Evolutionary conservation across 1,139 yeast species (phyloP).

Genomic region (Yamadazyma atmosphaerica): DNA sequence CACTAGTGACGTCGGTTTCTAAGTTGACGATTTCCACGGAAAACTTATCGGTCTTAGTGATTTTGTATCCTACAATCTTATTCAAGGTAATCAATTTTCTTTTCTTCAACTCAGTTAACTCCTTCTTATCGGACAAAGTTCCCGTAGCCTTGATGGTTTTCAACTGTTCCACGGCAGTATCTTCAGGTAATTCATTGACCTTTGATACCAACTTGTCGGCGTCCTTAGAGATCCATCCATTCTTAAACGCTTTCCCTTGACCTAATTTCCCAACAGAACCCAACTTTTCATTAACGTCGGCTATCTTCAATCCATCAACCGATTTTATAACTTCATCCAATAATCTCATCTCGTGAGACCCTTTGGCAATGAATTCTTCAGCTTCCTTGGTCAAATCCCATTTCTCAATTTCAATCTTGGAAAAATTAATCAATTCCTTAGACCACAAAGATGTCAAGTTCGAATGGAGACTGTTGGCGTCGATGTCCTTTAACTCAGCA

Average conservation of each 20-base stretch:
- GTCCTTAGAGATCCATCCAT: constrained; percentile 91
- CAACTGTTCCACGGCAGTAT: constrained; percentile 67
- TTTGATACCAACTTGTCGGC: constrained; percentile 76
- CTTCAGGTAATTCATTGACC: constrained; percentile 54
- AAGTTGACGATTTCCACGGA: constrained; percentile 75
- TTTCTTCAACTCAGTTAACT: constrained; percentile 83
- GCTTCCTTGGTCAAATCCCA: constrained; percentile 86
- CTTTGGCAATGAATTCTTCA: constrained; percentile 68
- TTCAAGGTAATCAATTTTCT: constrained; percentile 78
- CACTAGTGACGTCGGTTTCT: constrained; percentile 93
- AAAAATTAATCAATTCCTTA: constrained; percentile 74
- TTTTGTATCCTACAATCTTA: constrained; percentile 73
- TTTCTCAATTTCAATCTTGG: constrained; percentile 71
- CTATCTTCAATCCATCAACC: constrained; percentile 76
- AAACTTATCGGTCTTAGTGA: constrained; percentile 81
- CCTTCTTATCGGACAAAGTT: constrained; percentile 59
- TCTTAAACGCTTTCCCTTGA: constrained; percentile 97
- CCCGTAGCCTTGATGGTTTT: constrained; percentile 60
- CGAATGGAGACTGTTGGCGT: constrained; percentile 52
- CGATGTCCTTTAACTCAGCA: constrained; percentile 42
- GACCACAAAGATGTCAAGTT: constrained; percentile 87
- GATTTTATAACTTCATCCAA: constrained; percentile 73
- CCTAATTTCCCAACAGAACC: constrained; percentile 89
- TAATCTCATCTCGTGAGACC: constrained; percentile 88
- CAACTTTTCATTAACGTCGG: constrained; percentile 75